Percentiles rank a stretch among this genome's conserved stretches.
These are phyloP conservation scores for Skeletonema potamos DNA, from an alignment of 108 stramenopile species.

Conservation along the genomic window DNA sequence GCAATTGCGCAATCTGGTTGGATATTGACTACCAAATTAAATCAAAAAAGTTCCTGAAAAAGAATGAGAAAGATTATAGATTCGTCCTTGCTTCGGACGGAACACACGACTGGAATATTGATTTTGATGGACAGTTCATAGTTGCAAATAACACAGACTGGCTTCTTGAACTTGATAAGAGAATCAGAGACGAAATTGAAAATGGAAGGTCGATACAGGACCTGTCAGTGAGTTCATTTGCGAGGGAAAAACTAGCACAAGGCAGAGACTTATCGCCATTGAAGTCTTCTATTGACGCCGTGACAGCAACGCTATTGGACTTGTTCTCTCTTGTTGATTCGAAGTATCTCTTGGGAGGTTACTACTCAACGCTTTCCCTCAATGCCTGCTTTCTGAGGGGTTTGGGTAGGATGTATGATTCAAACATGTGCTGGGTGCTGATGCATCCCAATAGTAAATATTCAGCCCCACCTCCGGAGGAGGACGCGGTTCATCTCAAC, in stretches of 20 bases:
- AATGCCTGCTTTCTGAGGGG: conserved; percentile 49
- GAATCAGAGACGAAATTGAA: conserved; percentile 5
- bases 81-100: conserved; percentile 45
- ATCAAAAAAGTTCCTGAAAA: conserved; percentile 27
- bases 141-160: conserved; percentile 42
- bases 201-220: conserved; percentile 8
- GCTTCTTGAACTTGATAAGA: conserved; percentile 24
- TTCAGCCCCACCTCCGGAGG: conserved; percentile 26
- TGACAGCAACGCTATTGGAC: conserved; percentile 38
- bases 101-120: conserved; percentile 45
- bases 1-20: conserved; percentile 45
- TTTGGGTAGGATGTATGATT: conserved; percentile 43
- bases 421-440: conserved; percentile 50
- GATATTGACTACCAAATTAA: conserved; percentile 48
- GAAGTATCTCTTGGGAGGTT: conserved; percentile 39
- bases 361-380: conserved; percentile 43
- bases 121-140: conserved; percentile 40
- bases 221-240: conserved; percentile 21
- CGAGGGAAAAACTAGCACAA: conserved; percentile 7
- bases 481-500: conserved; percentile 15
- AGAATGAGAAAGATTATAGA: conserved; percentile 29
- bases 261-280: conserved; percentile 23
- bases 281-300: conserved; percentile 20
- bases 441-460: conserved; percentile 33
- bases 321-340: conserved; percentile 46